Conservation (phyloP, 768 basidiomycete genomes). For the Mycena polygramma region DNA sequence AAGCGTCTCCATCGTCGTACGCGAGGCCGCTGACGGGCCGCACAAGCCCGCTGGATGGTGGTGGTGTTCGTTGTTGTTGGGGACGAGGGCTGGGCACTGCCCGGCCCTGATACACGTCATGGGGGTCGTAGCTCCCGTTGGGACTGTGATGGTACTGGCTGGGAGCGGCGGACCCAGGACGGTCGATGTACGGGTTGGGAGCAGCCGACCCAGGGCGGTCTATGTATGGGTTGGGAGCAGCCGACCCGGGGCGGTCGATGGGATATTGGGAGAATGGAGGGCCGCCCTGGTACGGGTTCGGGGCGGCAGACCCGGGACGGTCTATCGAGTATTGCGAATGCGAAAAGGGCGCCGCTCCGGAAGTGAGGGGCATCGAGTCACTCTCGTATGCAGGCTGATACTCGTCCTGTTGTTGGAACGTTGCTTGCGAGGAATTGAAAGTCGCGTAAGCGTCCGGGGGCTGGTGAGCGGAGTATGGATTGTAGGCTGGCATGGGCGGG, state of each 20-base stretch:
- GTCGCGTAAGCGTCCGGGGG: slow-evolving; percentile 62
- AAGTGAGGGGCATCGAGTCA: slow-evolving; percentile 70
- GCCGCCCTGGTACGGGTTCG: slow-evolving; percentile 22
- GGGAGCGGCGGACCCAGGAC: slow-evolving; percentile 42
- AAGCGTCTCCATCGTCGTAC: slow-evolving; percentile 56
- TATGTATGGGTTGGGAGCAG: slow-evolving; percentile 21
- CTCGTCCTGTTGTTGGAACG: slow-evolving; percentile 67
- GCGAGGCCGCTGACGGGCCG: slow-evolving; percentile 45
- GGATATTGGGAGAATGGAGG: slow-evolving; percentile 62
- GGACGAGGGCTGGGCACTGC: slow-evolving; percentile 50
- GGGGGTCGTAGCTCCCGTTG: slow-evolving; percentile 58
- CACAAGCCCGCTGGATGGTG: slow-evolving; percentile 33
- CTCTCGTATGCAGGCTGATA: slow-evolving; percentile 69
- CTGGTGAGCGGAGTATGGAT: slow-evolving; percentile 72
- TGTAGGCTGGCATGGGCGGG: slow-evolving; percentile 85
- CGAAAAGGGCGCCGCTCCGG: slow-evolving; percentile 68
- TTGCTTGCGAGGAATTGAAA: slow-evolving; percentile 71
- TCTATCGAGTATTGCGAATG: slow-evolving; percentile 39
- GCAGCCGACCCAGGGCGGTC: background rate
- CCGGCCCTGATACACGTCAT: slow-evolving; percentile 69
- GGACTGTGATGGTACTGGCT: slow-evolving; percentile 18
- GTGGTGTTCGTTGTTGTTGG: slow-evolving; percentile 42
- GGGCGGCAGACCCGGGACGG: slow-evolving; percentile 34
- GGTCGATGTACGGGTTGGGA: slow-evolving; percentile 51
- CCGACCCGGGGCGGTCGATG: slow-evolving; percentile 48